Evolutionary conservation across 1,284 basidiomycete species (phyloP).

Genomic region (Sporisorium reilianum): DNA sequence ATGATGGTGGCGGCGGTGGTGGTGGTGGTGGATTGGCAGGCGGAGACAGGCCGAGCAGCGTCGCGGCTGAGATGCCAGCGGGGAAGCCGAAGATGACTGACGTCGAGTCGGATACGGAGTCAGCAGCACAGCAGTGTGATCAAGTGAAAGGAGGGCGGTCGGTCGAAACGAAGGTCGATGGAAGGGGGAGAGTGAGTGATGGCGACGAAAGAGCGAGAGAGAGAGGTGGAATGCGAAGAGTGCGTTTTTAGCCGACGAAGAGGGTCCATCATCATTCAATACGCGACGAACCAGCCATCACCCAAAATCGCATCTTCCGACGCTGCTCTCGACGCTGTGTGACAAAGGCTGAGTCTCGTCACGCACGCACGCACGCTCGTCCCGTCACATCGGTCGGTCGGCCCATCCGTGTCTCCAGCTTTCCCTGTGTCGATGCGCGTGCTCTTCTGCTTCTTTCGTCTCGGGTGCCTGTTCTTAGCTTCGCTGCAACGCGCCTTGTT

Average conservation of each 20-base stretch:
- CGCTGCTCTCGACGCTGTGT: background rate
- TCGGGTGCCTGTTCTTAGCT: background rate
- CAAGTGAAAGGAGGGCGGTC: background rate
- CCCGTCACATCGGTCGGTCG: background rate
- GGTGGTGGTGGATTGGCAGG: background rate
- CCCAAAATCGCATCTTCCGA: constrained; percentile 1
- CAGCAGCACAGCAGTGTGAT: background rate
- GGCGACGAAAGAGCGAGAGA: background rate
- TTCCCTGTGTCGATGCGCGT: too few species aligned
- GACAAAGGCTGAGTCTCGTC: background rate
- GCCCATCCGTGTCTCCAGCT: background rate
- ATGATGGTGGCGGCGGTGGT: background rate
- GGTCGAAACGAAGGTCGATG: too few species aligned
- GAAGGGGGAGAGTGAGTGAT: background rate
- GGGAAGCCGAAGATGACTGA: background rate
- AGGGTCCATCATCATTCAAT: constrained; percentile 7
- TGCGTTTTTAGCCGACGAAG: constrained; percentile 1
- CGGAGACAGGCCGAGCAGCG: background rate
- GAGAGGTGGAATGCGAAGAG: background rate
- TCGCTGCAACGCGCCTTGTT: constrained; percentile 9
- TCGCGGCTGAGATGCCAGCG: background rate
- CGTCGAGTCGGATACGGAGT: background rate
- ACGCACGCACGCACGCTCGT: background rate
- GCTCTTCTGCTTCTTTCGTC: background rate
- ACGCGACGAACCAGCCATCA: constrained; percentile 10